A percentile compares a stretch with the other conserved stretches of the same genome.
These are phyloP conservation scores for Nicotiana attenuata DNA, from an alignment of 257 asterid species.

Conservation along the genomic window DNA sequence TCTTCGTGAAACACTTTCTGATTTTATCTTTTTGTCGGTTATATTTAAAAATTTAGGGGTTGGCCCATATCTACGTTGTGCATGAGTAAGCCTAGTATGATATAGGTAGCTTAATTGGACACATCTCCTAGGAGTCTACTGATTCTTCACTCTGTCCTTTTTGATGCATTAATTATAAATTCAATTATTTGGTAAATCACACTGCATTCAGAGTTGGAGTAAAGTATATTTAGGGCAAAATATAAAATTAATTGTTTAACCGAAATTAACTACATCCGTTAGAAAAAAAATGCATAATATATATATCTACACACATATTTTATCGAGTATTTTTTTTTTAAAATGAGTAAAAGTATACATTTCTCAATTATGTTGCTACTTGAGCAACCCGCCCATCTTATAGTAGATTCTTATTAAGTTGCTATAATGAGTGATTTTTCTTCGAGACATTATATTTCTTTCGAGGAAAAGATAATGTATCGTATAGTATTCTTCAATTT, in stretches of 20 bases:
- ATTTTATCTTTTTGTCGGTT: background rate
- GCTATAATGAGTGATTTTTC: background rate
- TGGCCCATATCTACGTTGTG: background rate
- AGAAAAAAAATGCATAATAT: too few species aligned
- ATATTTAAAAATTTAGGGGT: background rate
- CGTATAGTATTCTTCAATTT: background rate
- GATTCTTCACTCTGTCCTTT: background rate
- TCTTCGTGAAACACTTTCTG: background rate
- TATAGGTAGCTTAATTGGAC: background rate
- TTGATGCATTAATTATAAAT: background rate
- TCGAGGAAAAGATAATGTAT: too few species aligned
- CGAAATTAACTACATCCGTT: too few species aligned
- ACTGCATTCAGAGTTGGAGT: too few species aligned
- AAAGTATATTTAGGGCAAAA: too few species aligned
- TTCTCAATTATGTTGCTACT: too few species aligned
- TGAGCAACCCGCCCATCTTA: too few species aligned
- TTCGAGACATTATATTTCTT: background rate
- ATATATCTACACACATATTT: too few species aligned
- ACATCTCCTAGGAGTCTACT: background rate
- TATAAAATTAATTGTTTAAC: too few species aligned
- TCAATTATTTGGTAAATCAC: background rate
- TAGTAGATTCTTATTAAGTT: background rate
- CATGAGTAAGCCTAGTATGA: background rate
- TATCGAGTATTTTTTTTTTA: too few species aligned
- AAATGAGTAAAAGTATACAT: too few species aligned